A percentile compares a stretch with the other conserved stretches of the same genome.
Evolutionary conservation across 2,329 filamentous ascomycete genomes (phyloP).

Genomic region (Graphium sp.): DNA sequence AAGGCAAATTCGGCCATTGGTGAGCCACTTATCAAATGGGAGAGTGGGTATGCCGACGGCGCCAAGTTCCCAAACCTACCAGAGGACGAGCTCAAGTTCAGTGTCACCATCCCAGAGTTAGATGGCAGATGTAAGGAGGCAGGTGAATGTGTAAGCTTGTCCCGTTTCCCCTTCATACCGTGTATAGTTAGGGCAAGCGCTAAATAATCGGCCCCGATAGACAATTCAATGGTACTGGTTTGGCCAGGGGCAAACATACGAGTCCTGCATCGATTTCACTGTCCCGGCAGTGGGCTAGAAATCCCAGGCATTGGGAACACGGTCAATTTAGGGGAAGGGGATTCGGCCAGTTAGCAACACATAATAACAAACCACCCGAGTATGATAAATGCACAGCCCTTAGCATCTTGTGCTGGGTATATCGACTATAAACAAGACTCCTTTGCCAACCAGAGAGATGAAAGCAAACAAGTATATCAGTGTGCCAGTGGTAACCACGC

Average conservation of each 20-base stretch:
- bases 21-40: conserved; percentile 25
- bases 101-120: conserved; percentile 33
- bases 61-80: conserved; percentile 6
- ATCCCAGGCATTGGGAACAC: too few relatives aligned
- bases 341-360: too few relatives aligned
- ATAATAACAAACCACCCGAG: too few relatives aligned
- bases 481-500: too few relatives aligned
- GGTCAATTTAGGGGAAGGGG: too few relatives aligned
- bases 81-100: conserved; percentile 18
- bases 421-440: too few relatives aligned
- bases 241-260: conserved; percentile 41
- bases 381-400: too few relatives aligned
- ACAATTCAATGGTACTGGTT: conserved; percentile 49
- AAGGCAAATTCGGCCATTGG: conserved; percentile 29
- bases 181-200: too few relatives aligned
- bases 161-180: background rate
- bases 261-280: conserved; percentile 42
- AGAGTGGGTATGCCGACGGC: conserved; percentile 7
- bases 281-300: too few relatives aligned
- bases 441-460: too few relatives aligned
- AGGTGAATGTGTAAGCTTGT: conserved; percentile 18
- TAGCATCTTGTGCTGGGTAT: too few relatives aligned
- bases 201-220: conserved; percentile 5
- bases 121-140: conserved; percentile 25
- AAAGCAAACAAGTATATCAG: too few relatives aligned